Conservation (phyloP, 495 filamentous ascomycete genomes). For the Penicillium bovifimosum region DNA sequence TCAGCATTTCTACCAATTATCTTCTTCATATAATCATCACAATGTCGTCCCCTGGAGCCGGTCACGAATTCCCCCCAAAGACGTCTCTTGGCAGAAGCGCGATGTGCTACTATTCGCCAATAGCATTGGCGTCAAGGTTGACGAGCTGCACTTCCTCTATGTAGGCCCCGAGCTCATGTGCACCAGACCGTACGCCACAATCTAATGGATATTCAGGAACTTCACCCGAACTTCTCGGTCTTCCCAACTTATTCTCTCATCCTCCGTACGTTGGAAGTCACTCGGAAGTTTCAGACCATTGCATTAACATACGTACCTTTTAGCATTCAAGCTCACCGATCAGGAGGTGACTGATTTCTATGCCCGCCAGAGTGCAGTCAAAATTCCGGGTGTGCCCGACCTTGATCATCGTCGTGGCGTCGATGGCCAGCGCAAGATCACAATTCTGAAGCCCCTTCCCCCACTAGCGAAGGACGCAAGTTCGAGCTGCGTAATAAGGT, state of each 20-base stretch:
- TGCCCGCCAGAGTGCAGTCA: conserved; percentile 47
- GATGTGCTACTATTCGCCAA: conserved; percentile 83
- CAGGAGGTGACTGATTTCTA: conserved; percentile 87
- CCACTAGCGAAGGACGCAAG: conserved; percentile 60
- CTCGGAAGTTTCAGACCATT: not conserved
- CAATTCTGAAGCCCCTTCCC: conserved; percentile 73
- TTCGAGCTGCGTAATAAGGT: conserved; percentile 78
- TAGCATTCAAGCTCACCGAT: conserved; percentile 74
- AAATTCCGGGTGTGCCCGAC: conserved; percentile 71
- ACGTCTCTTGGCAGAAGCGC: conserved; percentile 79
- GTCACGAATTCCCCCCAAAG: conserved; percentile 69
- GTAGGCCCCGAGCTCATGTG: conserved; percentile 39
- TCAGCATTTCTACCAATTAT: not conserved
- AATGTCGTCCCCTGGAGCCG: conserved; percentile 61
- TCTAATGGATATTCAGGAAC: conserved; percentile 50
- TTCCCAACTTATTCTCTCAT: conserved; percentile 87
- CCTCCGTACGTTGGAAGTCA: conserved; percentile 51
- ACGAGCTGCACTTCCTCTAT: conserved; percentile 88
- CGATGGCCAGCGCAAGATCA: conserved; percentile 79
- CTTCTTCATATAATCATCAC: not conserved
- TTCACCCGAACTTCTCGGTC: conserved; percentile 73
- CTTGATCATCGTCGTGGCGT: conserved; percentile 71
- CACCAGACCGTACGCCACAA: not conserved
- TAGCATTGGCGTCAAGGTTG: conserved; percentile 74
- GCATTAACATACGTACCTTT: not conserved